phyloP scores from a whole-genome alignment of 345 rosid species.

The Populus nigra region DNA sequence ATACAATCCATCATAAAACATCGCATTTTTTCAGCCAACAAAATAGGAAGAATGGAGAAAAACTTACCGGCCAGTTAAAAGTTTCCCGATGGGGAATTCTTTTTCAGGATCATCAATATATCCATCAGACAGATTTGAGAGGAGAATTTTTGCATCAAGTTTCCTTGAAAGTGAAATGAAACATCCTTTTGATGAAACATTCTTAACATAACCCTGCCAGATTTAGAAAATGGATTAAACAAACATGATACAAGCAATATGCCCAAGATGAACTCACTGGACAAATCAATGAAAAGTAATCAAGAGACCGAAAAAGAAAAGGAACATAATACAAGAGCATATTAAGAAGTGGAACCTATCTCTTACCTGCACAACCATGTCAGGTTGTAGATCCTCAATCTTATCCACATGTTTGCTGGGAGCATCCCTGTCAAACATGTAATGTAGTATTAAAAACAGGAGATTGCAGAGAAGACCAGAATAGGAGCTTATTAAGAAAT shows the following conservation, averaged over 20 bases:
- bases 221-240: not conserved
- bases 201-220: conserved; percentile 89
- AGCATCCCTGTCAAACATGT: conserved; percentile 37
- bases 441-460: not conserved
- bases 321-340: not conserved
- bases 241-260: not conserved
- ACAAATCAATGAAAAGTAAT: not conserved
- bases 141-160: conserved; percentile 74
- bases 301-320: not conserved
- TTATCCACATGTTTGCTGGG: conserved; percentile 43
- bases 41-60: conserved; percentile 7
- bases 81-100: conserved; percentile 89
- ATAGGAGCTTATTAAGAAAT: not conserved
- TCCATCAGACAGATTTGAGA: conserved; percentile 77
- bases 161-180: conserved; percentile 80
- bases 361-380: conserved; percentile 66
- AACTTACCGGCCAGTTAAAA: conserved; percentile 71
- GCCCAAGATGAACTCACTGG: not conserved
- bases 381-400: conserved; percentile 65
- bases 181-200: conserved; percentile 75
- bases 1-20: not conserved
- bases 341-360: not conserved
- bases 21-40: conserved; percentile 7
- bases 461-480: not conserved
- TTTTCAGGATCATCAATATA: conserved; percentile 62